These are phyloP conservation scores for Globisporangium sylvaticum DNA, from an alignment of 352 stramenopile species.

Conservation along the genomic window DNA sequence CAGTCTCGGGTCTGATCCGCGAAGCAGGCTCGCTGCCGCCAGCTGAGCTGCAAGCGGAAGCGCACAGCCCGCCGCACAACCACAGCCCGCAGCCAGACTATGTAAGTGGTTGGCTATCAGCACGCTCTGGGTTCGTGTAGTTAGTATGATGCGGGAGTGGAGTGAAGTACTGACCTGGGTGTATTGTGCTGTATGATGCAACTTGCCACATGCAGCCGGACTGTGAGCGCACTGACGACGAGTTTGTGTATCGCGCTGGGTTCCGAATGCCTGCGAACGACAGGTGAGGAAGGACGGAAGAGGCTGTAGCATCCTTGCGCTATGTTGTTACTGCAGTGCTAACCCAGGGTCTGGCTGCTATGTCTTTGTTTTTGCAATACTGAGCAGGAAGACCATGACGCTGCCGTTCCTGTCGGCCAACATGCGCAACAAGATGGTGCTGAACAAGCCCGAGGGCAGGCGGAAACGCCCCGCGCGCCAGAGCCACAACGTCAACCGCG, in stretches of 20 bases:
- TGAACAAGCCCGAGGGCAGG: constrained; percentile 71
- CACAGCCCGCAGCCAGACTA: constrained; percentile 16
- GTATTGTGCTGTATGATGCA: neutral
- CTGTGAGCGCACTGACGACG: constrained; percentile 61
- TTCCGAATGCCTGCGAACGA: constrained; percentile 83
- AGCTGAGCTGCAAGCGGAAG: constrained; percentile 29
- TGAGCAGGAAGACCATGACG: constrained; percentile 61
- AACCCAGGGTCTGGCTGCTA: neutral
- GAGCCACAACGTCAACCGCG: constrained; percentile 35
- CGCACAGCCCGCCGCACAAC: constrained; percentile 13
- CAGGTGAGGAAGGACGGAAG: constrained; percentile 25
- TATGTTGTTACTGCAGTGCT: neutral
- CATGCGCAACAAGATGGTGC: constrained; percentile 58
- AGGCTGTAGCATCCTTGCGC: neutral
- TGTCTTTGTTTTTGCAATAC: neutral
- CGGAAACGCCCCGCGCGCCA: constrained; percentile 47
- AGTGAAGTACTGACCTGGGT: neutral
- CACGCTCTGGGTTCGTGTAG: neutral
- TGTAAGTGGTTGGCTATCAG: constrained; percentile 9
- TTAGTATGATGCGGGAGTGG: neutral
- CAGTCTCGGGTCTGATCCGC: constrained; percentile 48
- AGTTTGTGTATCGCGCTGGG: constrained; percentile 76
- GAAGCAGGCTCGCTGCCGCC: constrained; percentile 50
- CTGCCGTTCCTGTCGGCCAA: constrained; percentile 65
- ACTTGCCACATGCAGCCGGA: constrained; percentile 27